Evolutionary conservation across 805 yeast species (phyloP).

Genomic region (Lipomyces starkeyi): DNA sequence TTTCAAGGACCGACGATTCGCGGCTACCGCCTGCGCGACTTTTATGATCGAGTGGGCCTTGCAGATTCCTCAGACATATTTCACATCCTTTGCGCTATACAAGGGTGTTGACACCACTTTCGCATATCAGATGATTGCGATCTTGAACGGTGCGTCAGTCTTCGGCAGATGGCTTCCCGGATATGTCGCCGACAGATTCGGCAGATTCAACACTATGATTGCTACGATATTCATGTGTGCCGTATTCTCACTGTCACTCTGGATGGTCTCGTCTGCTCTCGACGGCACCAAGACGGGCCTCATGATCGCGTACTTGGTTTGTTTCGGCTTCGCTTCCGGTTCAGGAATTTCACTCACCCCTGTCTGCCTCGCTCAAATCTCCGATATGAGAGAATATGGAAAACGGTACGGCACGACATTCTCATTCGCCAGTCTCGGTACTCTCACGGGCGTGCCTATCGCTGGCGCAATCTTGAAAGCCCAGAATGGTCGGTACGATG

Average conservation of each 20-base stretch:
- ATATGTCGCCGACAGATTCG: constrained; percentile 58
- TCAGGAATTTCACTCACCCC: constrained; percentile 70
- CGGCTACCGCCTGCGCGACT: constrained; percentile 40
- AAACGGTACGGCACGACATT: constrained; percentile 71
- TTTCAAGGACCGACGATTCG: constrained; percentile 42
- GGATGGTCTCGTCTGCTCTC: constrained; percentile 62
- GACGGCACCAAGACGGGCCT: constrained; percentile 51
- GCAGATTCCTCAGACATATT: constrained; percentile 46
- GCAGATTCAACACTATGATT: constrained; percentile 63
- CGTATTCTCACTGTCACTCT: constrained; percentile 58
- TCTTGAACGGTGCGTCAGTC: constrained; percentile 56
- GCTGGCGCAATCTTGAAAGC: constrained; percentile 46
- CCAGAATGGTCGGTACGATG: constrained; percentile 42
- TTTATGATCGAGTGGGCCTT: constrained; percentile 44
- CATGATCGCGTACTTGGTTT: constrained; percentile 58
- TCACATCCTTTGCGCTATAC: constrained; percentile 42
- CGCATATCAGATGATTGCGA: constrained; percentile 53
- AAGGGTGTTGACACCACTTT: constrained; percentile 41
- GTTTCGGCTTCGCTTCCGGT: constrained; percentile 66
- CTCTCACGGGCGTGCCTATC: constrained; percentile 49
- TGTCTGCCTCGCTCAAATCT: constrained; percentile 69
- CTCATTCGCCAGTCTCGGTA: constrained; percentile 51
- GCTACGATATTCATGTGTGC: constrained; percentile 55
- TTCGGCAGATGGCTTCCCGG: constrained; percentile 65
- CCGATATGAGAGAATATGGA: constrained; percentile 69